These are phyloP conservation scores for Rutstroemia sp. DNA, from an alignment of 2,329 filamentous ascomycete genomes.

Conservation along the genomic window DNA sequence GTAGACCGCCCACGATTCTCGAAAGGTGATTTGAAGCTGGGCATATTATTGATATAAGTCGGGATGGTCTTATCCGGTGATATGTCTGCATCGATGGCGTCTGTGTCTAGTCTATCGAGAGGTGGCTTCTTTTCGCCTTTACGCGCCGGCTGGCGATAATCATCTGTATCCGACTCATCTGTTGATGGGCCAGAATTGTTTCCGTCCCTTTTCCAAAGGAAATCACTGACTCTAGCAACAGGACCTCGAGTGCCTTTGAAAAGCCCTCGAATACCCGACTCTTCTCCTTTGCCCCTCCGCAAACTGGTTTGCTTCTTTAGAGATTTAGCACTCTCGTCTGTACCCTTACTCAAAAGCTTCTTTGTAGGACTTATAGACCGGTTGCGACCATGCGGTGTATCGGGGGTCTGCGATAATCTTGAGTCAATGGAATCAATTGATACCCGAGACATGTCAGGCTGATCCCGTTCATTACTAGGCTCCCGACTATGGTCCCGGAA, in stretches of 20 bases:
- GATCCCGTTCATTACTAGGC: constrained; percentile 39
- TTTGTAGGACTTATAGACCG: constrained; percentile 34
- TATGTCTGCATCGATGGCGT: neutral
- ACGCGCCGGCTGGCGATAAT: constrained; percentile 31
- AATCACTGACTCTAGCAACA: constrained; percentile 52
- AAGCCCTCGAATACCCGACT: constrained; percentile 59
- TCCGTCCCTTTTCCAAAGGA: constrained; percentile 51
- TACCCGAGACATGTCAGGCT: constrained; percentile 9
- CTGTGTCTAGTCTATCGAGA: constrained; percentile 13
- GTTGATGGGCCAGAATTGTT: constrained; percentile 38
- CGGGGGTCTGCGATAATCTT: constrained; percentile 20
- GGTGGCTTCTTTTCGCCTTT: constrained; percentile 31
- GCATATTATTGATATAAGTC: constrained; percentile 30
- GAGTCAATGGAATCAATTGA: constrained; percentile 4
- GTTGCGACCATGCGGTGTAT: constrained; percentile 12
- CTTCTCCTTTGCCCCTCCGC: constrained; percentile 36
- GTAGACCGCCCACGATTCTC: constrained; percentile 31
- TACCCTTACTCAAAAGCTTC: constrained; percentile 31
- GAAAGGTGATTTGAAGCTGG: constrained; percentile 42
- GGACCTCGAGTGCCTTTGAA: constrained; percentile 68
- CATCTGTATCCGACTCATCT: constrained; percentile 40
- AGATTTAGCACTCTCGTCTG: constrained; percentile 41
- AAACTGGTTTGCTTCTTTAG: constrained; percentile 43
- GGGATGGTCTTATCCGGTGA: constrained; percentile 14
- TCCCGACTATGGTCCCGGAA: constrained; percentile 35